Evolutionary conservation across 768 basidiomycete genomes (phyloP).

Genomic region (Psilocybe cubensis): DNA sequence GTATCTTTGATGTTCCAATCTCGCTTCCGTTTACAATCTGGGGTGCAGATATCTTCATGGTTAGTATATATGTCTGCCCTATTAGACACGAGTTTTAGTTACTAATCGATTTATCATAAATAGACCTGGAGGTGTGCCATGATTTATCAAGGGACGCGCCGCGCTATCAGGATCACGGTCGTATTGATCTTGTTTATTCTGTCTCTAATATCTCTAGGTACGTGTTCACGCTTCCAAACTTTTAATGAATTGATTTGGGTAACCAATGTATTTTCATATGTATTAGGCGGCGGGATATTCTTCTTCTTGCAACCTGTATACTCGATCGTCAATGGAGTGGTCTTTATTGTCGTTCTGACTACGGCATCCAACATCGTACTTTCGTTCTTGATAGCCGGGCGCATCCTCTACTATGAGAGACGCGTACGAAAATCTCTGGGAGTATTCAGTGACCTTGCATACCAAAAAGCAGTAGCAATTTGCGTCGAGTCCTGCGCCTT

Average conservation of each 20-base stretch:
- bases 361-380: slow-evolving; percentile 2
- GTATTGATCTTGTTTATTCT: neutral
- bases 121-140: slow-evolving; percentile 16
- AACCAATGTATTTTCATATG: neutral
- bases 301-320: slow-evolving; percentile 4
- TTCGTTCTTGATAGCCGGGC: slow-evolving; percentile 5
- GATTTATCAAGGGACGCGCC: slow-evolving; percentile 2
- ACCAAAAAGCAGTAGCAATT: slow-evolving; percentile 6
- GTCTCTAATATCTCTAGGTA: slow-evolving; percentile 6
- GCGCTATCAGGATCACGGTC: neutral
- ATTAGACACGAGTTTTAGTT: neutral
- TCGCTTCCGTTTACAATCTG: slow-evolving; percentile 11
- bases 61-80: neutral
- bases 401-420: slow-evolving; percentile 8
- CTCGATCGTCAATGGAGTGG: slow-evolving; percentile 4
- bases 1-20: slow-evolving; percentile 2
- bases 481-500: slow-evolving; percentile 18
- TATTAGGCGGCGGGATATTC: neutral
- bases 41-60: slow-evolving; percentile 17
- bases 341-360: slow-evolving; percentile 1
- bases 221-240: neutral
- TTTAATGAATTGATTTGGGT: neutral
- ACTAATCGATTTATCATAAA: neutral
- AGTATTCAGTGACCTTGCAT: neutral
- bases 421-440: slow-evolving; percentile 2